Percentiles rank a stretch among this genome's conserved stretches.
Conservation (phyloP, 2,329 filamentous ascomycete genomes). For the Trichoderma cornu-damae region DNA sequence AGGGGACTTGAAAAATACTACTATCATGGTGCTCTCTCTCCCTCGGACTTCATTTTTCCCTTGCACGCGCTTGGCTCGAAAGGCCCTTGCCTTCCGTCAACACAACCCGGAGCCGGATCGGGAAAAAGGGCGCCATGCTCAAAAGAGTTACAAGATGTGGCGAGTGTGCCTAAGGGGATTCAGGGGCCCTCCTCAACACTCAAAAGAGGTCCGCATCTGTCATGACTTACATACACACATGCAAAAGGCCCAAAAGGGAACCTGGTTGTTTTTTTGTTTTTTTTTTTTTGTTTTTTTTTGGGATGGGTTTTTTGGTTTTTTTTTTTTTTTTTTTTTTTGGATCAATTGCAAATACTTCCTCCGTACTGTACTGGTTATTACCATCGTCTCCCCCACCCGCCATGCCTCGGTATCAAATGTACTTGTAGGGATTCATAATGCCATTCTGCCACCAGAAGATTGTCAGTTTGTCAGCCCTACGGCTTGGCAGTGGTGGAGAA, state of each 20-base stretch:
- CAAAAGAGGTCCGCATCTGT: constrained; percentile 6
- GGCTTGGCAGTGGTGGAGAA: not conserved
- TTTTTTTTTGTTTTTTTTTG: no score
- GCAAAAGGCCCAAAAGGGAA: constrained; percentile 14
- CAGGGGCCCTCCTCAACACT: not conserved
- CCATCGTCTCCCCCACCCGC: constrained; percentile 5
- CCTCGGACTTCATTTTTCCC: not conserved
- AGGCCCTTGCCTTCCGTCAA: not conserved
- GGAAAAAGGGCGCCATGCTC: constrained; percentile 12
- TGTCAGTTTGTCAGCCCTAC: constrained; percentile 28
- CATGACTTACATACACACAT: constrained; percentile 17
- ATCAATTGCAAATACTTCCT: not conserved
- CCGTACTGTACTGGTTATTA: not conserved
- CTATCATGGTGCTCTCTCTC: not conserved
- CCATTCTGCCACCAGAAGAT: constrained; percentile 61
- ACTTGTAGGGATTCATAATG: constrained; percentile 99
- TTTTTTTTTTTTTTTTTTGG: no score
- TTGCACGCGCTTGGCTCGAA: not conserved
- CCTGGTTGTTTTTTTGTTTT: no score
- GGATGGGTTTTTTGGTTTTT: no score
- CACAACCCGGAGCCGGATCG: not conserved
- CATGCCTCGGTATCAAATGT: constrained; percentile 50
- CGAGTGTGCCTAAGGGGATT: constrained; percentile 15
- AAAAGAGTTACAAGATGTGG: constrained; percentile 19
- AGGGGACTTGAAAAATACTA: not conserved